These are phyloP conservation scores for Rhodotorula taiwanensis DNA, from an alignment of 768 basidiomycete species.

Conservation along the genomic window DNA sequence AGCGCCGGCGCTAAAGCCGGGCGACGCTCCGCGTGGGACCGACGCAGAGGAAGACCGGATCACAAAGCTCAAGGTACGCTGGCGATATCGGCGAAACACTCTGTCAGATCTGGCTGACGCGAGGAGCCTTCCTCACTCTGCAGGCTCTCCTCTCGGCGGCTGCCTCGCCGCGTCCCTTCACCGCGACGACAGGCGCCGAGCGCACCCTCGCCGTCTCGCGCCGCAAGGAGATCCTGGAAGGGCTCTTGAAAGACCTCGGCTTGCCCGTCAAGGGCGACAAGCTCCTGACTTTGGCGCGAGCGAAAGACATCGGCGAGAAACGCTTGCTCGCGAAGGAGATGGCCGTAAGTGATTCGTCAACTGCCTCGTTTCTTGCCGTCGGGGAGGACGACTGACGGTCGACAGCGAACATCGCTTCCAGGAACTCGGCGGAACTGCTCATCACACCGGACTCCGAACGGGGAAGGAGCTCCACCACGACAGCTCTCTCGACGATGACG, in stretches of 20 bases:
- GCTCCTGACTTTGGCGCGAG: constrained; percentile 1
- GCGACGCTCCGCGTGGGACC: constrained; percentile 3
- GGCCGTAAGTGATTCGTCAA: background rate
- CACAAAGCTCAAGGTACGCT: constrained; percentile 19
- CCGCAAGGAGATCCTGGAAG: constrained; percentile 16
- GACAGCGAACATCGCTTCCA: background rate
- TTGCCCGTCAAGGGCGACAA: background rate
- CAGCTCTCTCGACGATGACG: background rate
- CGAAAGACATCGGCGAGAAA: constrained; percentile 12
- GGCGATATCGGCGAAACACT: no score
- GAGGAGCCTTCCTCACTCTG: no score
- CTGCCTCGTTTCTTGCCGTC: no score
- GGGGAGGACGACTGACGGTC: background rate
- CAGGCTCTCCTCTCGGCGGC: constrained; percentile 13
- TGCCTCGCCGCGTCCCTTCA: constrained; percentile 2
- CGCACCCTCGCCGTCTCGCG: constrained; percentile 1
- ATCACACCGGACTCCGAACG: constrained; percentile 9
- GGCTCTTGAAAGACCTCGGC: background rate
- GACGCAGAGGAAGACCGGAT: constrained; percentile 13
- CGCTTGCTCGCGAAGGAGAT: constrained; percentile 8
- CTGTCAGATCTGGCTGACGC: background rate
- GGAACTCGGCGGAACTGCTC: background rate
- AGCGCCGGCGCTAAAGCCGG: background rate
- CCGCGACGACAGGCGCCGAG: constrained; percentile 17
- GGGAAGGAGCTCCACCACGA: constrained; percentile 5